These are phyloP conservation scores for Triticum urartu DNA, from an alignment of 176 grass and related monocot genomes.

Conservation along the genomic window DNA sequence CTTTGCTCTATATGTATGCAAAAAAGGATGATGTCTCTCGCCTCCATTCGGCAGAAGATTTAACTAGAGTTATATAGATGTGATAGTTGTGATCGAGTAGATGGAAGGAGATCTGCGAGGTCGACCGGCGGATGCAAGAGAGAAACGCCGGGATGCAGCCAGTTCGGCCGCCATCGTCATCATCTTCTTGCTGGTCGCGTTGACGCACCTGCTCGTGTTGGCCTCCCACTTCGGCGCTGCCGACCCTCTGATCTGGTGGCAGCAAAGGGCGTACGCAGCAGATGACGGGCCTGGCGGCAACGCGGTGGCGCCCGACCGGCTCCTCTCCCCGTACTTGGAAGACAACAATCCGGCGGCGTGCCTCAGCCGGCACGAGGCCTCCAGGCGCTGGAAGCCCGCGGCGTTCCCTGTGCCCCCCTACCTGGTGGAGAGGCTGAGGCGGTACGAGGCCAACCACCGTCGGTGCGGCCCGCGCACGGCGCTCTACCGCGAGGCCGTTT, in stretches of 20 bases:
- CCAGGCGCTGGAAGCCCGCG: slow-evolving; percentile 49
- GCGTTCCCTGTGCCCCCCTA: slow-evolving; percentile 34
- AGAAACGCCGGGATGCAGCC: not conserved
- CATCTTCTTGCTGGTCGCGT: not conserved
- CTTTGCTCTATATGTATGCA: not conserved
- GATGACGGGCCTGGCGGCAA: not conserved
- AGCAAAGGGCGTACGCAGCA: not conserved
- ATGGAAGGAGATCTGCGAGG: not conserved
- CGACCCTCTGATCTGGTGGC: not conserved
- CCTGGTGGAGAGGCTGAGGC: slow-evolving; percentile 46
- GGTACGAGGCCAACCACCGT: slow-evolving; percentile 66
- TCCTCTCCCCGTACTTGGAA: slow-evolving; percentile 50
- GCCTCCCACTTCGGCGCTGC: not conserved
- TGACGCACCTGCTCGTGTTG: not conserved
- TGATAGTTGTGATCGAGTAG: not conserved
- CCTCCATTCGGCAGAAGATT: not conserved
- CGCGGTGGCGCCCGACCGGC: slow-evolving; percentile 32
- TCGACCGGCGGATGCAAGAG: not conserved
- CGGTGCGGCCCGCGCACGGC: slow-evolving; percentile 57
- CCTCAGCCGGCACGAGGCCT: slow-evolving; percentile 58
- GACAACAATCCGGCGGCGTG: slow-evolving; percentile 30
- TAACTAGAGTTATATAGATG: not conserved
- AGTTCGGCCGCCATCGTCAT: not conserved
- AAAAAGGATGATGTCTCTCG: not conserved
- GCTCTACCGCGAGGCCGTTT: slow-evolving; percentile 33